phyloP scores from a whole-genome alignment of 441 rosid genomes.

The Capsella rubella region DNA sequence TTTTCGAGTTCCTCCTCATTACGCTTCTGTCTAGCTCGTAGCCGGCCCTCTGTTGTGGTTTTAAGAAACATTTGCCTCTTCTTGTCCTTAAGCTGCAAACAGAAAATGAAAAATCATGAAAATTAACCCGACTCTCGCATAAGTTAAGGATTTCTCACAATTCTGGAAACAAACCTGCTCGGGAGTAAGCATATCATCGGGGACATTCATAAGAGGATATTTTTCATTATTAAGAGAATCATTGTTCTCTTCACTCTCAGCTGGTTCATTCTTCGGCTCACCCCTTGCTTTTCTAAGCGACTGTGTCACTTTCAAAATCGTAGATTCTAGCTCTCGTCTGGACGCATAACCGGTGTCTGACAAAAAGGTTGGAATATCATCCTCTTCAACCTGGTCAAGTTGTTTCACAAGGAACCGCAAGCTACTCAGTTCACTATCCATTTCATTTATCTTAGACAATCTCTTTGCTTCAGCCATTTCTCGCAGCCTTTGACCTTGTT shows the following conservation, averaged over 20 bases:
- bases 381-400: constrained; percentile 74
- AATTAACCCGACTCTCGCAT: constrained; percentile 1
- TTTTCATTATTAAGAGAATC: constrained; percentile 64
- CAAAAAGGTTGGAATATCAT: constrained; percentile 70
- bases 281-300: constrained; percentile 86
- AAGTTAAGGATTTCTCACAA: constrained; percentile 16
- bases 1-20: constrained; percentile 78
- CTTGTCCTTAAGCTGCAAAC: constrained; percentile 82
- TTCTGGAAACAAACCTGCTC: constrained; percentile 68
- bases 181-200: constrained; percentile 76
- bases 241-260: constrained; percentile 73
- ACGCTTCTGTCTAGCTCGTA: constrained; percentile 89
- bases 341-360: constrained; percentile 80
- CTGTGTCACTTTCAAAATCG: constrained; percentile 62
- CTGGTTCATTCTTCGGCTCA: constrained; percentile 76
- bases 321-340: constrained; percentile 82
- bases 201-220: constrained; percentile 74
- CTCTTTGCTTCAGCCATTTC: constrained; percentile 98
- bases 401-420: constrained; percentile 85
- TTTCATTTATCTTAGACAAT: constrained; percentile 80
- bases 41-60: constrained; percentile 86
- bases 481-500: constrained; percentile 92
- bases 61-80: constrained; percentile 81
- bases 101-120: constrained; percentile 15
- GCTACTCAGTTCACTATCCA: constrained; percentile 79